Evolutionary conservation across 129 eudicot species (phyloP).

Genomic region (Deinandra increscens): DNA sequence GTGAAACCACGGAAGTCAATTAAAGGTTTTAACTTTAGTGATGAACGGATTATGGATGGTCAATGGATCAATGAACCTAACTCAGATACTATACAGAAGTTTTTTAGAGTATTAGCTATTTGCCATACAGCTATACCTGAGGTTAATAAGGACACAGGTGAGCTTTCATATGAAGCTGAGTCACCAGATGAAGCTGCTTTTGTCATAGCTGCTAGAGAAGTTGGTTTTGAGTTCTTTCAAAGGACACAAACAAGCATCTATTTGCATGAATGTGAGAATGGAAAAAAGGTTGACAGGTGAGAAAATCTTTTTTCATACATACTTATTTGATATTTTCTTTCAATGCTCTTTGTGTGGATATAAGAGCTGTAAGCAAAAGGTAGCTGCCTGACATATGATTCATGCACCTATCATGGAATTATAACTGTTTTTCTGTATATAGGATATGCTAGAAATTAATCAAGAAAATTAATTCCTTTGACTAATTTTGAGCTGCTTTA

Average conservation of each 20-base stretch:
- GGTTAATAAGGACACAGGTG: constrained; percentile 58
- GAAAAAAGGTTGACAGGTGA: constrained; percentile 66
- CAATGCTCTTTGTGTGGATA: background rate
- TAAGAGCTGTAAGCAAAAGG: constrained; percentile 9
- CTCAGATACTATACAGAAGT: constrained; percentile 60
- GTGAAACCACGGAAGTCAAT: constrained; percentile 41
- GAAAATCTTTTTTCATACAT: constrained; percentile 13
- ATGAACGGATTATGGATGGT: constrained; percentile 76
- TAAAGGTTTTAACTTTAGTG: constrained; percentile 80
- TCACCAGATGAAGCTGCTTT: constrained; percentile 99
- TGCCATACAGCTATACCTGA: constrained; percentile 98
- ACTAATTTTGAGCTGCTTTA: background rate
- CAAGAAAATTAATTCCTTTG: background rate
- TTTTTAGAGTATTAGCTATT: constrained; percentile 75
- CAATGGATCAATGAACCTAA: constrained; percentile 71
- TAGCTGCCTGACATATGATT: background rate
- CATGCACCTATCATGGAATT: background rate
- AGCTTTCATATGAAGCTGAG: constrained; percentile 86
- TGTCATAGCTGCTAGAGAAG: constrained; percentile 90
- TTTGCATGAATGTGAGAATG: constrained; percentile 63
- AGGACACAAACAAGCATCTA: constrained; percentile 88
- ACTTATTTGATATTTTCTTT: background rate
- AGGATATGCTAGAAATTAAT: constrained; percentile 13
- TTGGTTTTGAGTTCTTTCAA: constrained; percentile 82
- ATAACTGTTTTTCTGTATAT: background rate